phyloP scores from a whole-genome alignment of 2,329 filamentous ascomycete genomes.

The Botrytis squamosa region DNA sequence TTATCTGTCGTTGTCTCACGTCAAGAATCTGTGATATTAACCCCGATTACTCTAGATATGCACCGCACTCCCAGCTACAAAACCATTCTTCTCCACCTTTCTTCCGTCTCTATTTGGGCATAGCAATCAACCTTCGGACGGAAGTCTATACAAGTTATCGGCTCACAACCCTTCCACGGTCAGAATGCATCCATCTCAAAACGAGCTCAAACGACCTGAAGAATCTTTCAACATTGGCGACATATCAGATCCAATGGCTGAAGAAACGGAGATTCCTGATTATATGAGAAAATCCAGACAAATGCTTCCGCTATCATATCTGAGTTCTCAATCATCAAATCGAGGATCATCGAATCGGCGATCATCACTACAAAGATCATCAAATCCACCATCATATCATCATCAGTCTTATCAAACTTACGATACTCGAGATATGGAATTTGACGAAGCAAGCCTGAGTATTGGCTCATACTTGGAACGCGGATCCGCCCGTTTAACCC shows the following conservation, averaged over 20 bases:
- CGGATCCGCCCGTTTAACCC: slow-evolving; percentile 3
- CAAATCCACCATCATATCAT: neutral
- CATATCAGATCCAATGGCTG: neutral
- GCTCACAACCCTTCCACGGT: neutral
- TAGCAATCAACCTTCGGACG: neutral
- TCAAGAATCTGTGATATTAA: neutral
- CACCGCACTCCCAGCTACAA: slow-evolving; percentile 46
- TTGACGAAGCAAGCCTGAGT: slow-evolving; percentile 11
- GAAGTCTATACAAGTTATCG: neutral
- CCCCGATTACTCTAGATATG: slow-evolving; percentile 39
- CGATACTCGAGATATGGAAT: slow-evolving; percentile 8
- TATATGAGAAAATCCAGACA: neutral
- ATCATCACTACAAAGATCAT: neutral
- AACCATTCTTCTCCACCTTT: slow-evolving; percentile 45
- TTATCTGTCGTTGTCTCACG: neutral
- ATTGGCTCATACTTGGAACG: neutral
- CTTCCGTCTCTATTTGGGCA: slow-evolving; percentile 33
- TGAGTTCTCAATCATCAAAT: slow-evolving; percentile 2
- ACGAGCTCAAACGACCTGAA: neutral
- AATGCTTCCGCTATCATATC: slow-evolving; percentile 16
- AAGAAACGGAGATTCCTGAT: neutral
- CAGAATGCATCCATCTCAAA: neutral
- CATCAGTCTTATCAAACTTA: slow-evolving; percentile 7
- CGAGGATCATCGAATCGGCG: neutral
- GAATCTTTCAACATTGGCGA: neutral